Evolutionary conservation across 352 stramenopile species (phyloP), one percentile per base, ranked within the genome.

Genomic region (Globisporangium middletonii): DNA sequence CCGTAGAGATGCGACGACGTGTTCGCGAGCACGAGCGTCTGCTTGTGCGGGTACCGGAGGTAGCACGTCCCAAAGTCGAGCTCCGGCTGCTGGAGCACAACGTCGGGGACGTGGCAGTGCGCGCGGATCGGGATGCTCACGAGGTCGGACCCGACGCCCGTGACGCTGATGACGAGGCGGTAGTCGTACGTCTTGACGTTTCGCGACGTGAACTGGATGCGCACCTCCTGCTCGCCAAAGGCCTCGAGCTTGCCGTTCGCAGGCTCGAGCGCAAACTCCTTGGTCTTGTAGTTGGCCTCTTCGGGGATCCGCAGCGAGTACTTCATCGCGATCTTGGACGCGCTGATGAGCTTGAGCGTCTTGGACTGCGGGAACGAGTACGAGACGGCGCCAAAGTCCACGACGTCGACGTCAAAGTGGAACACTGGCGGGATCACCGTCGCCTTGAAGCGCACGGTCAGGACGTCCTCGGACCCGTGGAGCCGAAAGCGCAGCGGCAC

Each of bases 391-490:
- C 93, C 94, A 65, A 98, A 98, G 55, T 98, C 89, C 33, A 98
- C 66, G 44, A 77, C 75, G 28, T 97, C 85, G 6, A 79, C 62
- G 55, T 98, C 83, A 42, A 98, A 97, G 47, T 94, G 81, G 51
- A 98, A 97, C 9, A 96, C 96, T 9, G 95, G 95, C 6, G 89
- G 92, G 41, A 98, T 93, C 37, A 98, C 89, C 15, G 73, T 73
- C 27, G 92, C 92, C 46, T 95, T 96, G 58, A 98, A 85, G 6
- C 86, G 82, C 55, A 83, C 85, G 18, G 53, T 59, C 1, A 98
- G 65, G 41, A 88, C 72, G 7, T 97, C 83, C 26, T 95, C 79
- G 3, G 86, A 97, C 0, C 94, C 95, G 13, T 89, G 70, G 13
- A 98, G 75, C 0, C 71, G 61, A 53, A 98, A 97, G 33, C 68